Evolutionary conservation across 2,329 filamentous ascomycete genomes (phyloP), one percentile per base, ranked within the genome.

Genomic region (Aspergillus sp.): DNA sequence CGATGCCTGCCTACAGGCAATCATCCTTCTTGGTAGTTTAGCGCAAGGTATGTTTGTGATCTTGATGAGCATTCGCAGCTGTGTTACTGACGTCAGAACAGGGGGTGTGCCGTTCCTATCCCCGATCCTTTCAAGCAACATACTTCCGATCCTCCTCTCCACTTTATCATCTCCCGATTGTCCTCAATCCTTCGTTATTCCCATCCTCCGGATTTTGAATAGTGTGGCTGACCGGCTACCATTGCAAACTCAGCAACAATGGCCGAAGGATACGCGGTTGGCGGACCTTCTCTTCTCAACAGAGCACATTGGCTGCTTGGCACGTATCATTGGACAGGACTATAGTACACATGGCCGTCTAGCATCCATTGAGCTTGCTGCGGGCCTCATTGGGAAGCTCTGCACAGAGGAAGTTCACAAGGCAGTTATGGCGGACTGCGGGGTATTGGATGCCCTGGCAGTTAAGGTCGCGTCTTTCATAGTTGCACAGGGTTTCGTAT

Each of bases 1-100:
- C 56, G 82, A 84, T 45, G 81, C 88, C 48, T 85, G 86, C 64
- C 79, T 95, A 56, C 90, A 96, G 72, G 89, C 90, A n/a, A 84
- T 93, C 40, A 87, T 96, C 62, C 83, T 97, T n/a, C 79, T 96
- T 37, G 88, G 89, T 47, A 95, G 90, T 73, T 85, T 98, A 69
- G 90, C 91, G 57, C 88, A 90, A 76, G 92, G 93, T 92, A 81
- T 64, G 41, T 12, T n/a, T 14, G 4, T 17, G 12, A 27, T 40
- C n/a, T 12, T 50, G 11, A 25, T 12, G 9, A 21, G n/a, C 6
- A 9, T 17, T 40, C 7, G 12, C 35, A 11, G n/a, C 54, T 39
- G 17, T 47, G 25, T 37, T 23, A 60, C 66, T 72, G 56, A 72
- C 15, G 41, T 35, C 54, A 45, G 40, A 66, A 52, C 70, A 96